Conservation (phyloP, 176 grass and related monocot species). For the Avena eriantha region DNA sequence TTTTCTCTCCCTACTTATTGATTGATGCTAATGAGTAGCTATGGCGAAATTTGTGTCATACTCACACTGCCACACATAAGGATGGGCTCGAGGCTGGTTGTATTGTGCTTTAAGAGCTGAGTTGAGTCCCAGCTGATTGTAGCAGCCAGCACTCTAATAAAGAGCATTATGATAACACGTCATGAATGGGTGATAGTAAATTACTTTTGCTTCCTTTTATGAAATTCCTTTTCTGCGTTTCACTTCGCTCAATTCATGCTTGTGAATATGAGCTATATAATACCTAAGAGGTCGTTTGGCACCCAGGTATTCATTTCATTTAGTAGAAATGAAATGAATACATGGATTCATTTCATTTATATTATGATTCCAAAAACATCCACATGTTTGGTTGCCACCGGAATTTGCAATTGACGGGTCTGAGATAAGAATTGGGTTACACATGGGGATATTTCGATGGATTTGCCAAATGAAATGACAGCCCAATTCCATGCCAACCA, state of each 20-base stretch:
- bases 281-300: no score
- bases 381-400: no score
- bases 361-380: no score
- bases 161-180: not conserved
- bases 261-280: not conserved
- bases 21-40: slow-evolving; percentile 13
- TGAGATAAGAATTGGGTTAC: no score
- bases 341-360: no score
- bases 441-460: no score
- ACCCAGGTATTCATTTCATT: no score
- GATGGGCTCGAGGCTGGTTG: not conserved
- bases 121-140: slow-evolving; percentile 9
- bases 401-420: no score
- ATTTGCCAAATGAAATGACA: no score
- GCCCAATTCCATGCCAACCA: no score
- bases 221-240: not conserved
- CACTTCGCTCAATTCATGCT: not conserved
- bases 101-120: slow-evolving; percentile 23
- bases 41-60: slow-evolving; percentile 1
- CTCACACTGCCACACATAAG: not conserved
- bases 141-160: not conserved
- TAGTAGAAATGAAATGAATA: no score
- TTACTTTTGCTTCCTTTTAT: not conserved
- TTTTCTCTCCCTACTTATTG: not conserved
- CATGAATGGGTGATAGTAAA: slow-evolving; percentile 12